Base-by-base conservation (phyloP, 2,329 filamentous ascomycete genomes). In the Chrysoporthe austroafricana region DNA sequence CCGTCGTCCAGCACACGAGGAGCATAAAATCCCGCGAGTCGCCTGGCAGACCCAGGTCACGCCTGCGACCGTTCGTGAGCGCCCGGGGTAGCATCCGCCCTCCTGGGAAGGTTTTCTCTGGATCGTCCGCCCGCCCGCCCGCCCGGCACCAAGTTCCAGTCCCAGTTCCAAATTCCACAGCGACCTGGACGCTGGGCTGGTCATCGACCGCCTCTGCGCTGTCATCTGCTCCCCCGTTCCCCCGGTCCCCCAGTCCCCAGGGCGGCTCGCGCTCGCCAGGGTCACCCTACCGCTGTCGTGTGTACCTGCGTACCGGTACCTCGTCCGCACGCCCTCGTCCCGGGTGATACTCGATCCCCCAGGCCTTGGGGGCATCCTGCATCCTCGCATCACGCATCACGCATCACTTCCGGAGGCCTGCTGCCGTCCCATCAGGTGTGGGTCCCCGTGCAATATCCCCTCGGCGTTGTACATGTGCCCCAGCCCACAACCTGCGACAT, bases 401-500 rank as follows among this genome's bases (percentile, higher is more conserved):
- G 50, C 50, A 54, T 11, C 26, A 54, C 34, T 69, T 56, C 64
- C 61, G 46, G 50, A 26, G 48, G 18, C 50, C 56, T 69, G 54
- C 63, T 58, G 52, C 26, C 60, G 54, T 52, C 32, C 64, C 64
- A 66, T 61, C 58, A 32, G 42, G 54, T 48, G 64, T 64, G 64
- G 52, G 26, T 58, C 36, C 18, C 56, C 67, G 56, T 44, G 57
- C 58, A 48, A 67, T 63, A 67, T 46, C 62, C 39, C 58, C 44
- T 57, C 54, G 54, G 5, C 64, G 56, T 8, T 48, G 60, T 63
- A 67, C 67, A 69, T 69, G 67, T 60, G 64, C 61, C 64, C 26
- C 62, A 64, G 56, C 63, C 63, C 52, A 67, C 64, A 61, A 64
- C 54, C 67, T 69, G 67, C 67, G 64, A 69, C 67, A 67, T 67